Conservation (phyloP, 768 basidiomycete species). For the Infundibulicybe gibba region DNA sequence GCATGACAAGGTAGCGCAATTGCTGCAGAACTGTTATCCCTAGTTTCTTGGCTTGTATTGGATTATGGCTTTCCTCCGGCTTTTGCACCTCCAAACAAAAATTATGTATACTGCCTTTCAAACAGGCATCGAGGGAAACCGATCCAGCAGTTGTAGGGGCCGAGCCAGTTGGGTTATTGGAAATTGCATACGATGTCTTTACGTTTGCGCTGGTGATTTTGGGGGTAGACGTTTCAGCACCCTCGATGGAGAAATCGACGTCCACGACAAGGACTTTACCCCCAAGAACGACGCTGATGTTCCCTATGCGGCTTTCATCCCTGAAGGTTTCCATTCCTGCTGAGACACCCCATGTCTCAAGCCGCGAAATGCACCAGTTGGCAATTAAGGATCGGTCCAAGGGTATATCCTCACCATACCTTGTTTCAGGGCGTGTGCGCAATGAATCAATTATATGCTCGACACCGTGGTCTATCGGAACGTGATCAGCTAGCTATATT, state of each 20-base stretch:
- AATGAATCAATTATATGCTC: conserved; percentile 42
- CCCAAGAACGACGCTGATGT: conserved; percentile 58
- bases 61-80: conserved; percentile 43
- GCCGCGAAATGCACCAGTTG: conserved; percentile 55
- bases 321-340: conserved; percentile 76
- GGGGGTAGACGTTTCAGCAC: conserved; percentile 29
- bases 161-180: conserved; percentile 32
- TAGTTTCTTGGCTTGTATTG: conserved; percentile 46
- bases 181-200: conserved; percentile 72
- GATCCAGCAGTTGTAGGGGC: conserved; percentile 45
- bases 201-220: conserved; percentile 47
- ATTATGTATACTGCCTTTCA: conserved; percentile 49
- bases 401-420: conserved; percentile 66
- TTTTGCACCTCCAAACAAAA: conserved; percentile 64
- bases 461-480: too few relatives aligned
- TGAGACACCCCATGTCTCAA: conserved; percentile 58
- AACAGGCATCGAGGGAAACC: conserved; percentile 58
- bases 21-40: conserved; percentile 49
- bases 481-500: too few relatives aligned
- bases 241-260: conserved; percentile 56
- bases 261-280: conserved; percentile 83
- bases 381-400: conserved; percentile 38
- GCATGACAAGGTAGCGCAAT: conserved; percentile 65
- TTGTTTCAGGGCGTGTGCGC: conserved; percentile 39
- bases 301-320: conserved; percentile 50